Conservation (phyloP, 306 rosid genomes). For the Hippophae rhamnoides region DNA sequence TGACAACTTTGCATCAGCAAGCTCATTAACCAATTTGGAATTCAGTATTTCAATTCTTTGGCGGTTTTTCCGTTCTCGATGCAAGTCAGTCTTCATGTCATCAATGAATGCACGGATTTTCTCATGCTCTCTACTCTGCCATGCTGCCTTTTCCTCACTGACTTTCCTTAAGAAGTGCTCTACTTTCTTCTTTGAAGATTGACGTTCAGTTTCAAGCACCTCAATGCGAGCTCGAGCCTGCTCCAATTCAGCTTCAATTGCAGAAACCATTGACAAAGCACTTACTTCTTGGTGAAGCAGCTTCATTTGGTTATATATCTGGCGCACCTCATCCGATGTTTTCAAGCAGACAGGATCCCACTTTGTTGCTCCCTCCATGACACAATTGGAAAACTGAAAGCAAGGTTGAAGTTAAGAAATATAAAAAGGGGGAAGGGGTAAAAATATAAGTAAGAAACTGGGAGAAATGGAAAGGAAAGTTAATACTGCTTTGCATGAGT, state of each 20-base stretch:
- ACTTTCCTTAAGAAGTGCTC: conserved; percentile 76
- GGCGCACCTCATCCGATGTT: conserved; percentile 45
- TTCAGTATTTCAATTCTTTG: conserved; percentile 71
- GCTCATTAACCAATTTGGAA: conserved; percentile 80
- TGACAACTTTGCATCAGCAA: conserved; percentile 65
- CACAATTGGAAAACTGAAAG: conserved; percentile 48
- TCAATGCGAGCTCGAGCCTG: conserved; percentile 59
- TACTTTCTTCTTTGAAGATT: conserved; percentile 67
- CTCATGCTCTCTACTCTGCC: conserved; percentile 89
- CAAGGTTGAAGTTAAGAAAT: conserved; percentile 38
- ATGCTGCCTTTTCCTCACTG: conserved; percentile 63
- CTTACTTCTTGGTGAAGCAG: conserved; percentile 58
- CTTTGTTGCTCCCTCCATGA: conserved; percentile 85
- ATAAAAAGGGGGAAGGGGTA: conserved; percentile 1
- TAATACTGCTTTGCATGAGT: not conserved
- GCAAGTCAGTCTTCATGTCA: conserved; percentile 58
- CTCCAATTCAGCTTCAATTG: conserved; percentile 75
- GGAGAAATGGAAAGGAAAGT: not conserved
- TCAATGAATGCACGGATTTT: conserved; percentile 72
- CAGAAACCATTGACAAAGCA: conserved; percentile 55
- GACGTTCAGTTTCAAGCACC: conserved; percentile 76
- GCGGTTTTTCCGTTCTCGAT: conserved; percentile 68
- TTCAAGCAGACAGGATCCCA: conserved; percentile 76
- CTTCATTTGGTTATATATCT: conserved; percentile 52
- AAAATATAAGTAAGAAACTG: not conserved